Percentiles rank a stretch among this genome's conserved stretches.
Evolutionary conservation across 768 basidiomycete genomes (phyloP).

Genomic region (Rhizopogon rudus): DNA sequence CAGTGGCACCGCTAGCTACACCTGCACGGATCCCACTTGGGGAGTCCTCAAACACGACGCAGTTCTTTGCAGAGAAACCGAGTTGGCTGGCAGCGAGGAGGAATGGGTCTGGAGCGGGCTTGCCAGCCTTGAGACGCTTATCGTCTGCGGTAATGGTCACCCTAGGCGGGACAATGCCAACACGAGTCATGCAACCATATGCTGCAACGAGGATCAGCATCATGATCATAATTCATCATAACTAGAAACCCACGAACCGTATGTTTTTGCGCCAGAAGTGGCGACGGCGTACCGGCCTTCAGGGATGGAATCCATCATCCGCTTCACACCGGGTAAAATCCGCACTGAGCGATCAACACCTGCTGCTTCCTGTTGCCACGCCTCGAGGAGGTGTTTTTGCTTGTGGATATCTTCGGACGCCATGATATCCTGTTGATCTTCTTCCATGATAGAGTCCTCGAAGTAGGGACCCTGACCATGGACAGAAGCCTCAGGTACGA

Average conservation of each 20-base stretch:
- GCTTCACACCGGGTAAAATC: constrained; percentile 66
- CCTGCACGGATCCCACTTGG: constrained; percentile 63
- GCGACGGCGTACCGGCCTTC: constrained; percentile 66
- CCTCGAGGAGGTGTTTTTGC: constrained; percentile 32
- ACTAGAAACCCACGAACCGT: constrained; percentile 36
- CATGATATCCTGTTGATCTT: constrained; percentile 31
- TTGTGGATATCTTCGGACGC: constrained; percentile 20
- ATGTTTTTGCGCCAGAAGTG: constrained; percentile 69
- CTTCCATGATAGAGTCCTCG: constrained; percentile 27
- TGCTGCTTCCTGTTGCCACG: constrained; percentile 53
- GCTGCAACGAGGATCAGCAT: constrained; percentile 26
- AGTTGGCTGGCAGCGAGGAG: constrained; percentile 57
- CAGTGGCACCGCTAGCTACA: constrained; percentile 66
- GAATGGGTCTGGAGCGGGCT: constrained; percentile 61
- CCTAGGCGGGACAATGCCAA: constrained; percentile 60
- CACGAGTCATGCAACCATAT: constrained; percentile 65
- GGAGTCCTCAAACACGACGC: constrained; percentile 77
- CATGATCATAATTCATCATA: neutral
- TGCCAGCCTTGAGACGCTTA: constrained; percentile 62
- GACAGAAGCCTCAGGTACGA: constrained; percentile 25
- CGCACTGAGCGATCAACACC: constrained; percentile 58
- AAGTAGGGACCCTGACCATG: constrained; percentile 16
- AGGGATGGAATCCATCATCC: constrained; percentile 62
- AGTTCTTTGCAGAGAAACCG: constrained; percentile 50
- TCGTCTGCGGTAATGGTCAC: constrained; percentile 77